Conservation (phyloP, 768 basidiomycete genomes). For the Coprinopsis strossmayeri region DNA sequence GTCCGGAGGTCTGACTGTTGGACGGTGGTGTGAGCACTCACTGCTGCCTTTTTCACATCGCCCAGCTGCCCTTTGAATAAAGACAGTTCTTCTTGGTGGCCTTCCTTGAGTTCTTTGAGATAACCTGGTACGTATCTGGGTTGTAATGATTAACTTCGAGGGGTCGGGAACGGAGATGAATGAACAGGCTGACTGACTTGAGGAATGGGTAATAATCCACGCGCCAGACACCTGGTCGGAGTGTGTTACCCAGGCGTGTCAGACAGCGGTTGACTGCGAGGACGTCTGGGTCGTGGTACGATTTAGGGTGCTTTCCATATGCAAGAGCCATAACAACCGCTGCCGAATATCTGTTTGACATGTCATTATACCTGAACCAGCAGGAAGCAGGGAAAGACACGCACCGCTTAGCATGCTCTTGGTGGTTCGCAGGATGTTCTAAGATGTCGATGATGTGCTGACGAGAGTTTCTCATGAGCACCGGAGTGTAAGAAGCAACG, state of each 20-base stretch:
- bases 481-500: conserved; percentile 39
- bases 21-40: conserved; percentile 15
- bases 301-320: conserved; percentile 37
- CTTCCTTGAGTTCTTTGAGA: conserved; percentile 45
- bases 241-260: conserved; percentile 35
- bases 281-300: conserved; percentile 40
- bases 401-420: conserved; percentile 47
- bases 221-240: conserved; percentile 39
- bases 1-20: not conserved
- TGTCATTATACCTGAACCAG: not conserved
- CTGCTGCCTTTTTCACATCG: conserved; percentile 39
- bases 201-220: conserved; percentile 43
- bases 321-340: conserved; percentile 45
- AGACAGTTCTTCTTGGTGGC: conserved; percentile 48
- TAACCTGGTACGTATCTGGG: conserved; percentile 54
- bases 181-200: conserved; percentile 20
- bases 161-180: not conserved
- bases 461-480: conserved; percentile 39
- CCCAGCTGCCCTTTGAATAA: conserved; percentile 49
- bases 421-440: conserved; percentile 36
- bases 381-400: conserved; percentile 4
- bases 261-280: conserved; percentile 40
- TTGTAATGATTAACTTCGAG: not conserved
- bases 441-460: conserved; percentile 40
- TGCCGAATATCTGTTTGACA: conserved; percentile 34